Percentiles rank a stretch among this genome's conserved stretches.
Evolutionary conservation across 805 yeast genomes (phyloP).

Genomic region (Lipomyces sp.): DNA sequence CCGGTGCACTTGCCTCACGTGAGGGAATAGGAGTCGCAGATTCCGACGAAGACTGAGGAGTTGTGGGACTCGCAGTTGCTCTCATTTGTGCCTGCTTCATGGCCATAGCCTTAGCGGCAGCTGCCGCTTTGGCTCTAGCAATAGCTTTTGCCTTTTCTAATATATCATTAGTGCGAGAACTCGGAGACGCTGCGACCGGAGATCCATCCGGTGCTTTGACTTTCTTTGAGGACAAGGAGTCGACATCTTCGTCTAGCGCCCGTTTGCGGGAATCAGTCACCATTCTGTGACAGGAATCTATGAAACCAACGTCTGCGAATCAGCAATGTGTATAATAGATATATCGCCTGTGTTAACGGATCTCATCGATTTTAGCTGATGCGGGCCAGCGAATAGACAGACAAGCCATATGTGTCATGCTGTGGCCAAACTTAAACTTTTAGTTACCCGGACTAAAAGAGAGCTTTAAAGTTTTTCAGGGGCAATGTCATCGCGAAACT

Average conservation of each 20-base stretch:
- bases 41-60: slow-evolving; percentile 20
- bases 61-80: slow-evolving; percentile 25
- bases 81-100: slow-evolving; percentile 12
- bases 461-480: too few species aligned
- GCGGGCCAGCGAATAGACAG: background rate
- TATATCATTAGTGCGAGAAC: slow-evolving; percentile 19
- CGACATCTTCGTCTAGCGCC: slow-evolving; percentile 11
- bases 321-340: background rate
- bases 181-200: slow-evolving; percentile 17
- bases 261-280: slow-evolving; percentile 30
- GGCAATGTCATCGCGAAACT: too few species aligned
- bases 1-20: slow-evolving; percentile 3
- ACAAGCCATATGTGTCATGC: too few species aligned
- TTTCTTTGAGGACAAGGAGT: slow-evolving; percentile 26
- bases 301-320: background rate
- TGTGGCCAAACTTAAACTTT: too few species aligned
- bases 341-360: background rate
- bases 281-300: background rate
- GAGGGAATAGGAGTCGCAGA: slow-evolving; percentile 20
- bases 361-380: background rate
- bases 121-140: slow-evolving; percentile 33
- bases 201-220: slow-evolving; percentile 31
- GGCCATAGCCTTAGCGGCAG: slow-evolving; percentile 25
- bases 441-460: too few species aligned
- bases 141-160: slow-evolving; percentile 29